Evolutionary conservation across 352 stramenopile species (phyloP).

Genomic region (Phytophthora macrochlamydospora): DNA sequence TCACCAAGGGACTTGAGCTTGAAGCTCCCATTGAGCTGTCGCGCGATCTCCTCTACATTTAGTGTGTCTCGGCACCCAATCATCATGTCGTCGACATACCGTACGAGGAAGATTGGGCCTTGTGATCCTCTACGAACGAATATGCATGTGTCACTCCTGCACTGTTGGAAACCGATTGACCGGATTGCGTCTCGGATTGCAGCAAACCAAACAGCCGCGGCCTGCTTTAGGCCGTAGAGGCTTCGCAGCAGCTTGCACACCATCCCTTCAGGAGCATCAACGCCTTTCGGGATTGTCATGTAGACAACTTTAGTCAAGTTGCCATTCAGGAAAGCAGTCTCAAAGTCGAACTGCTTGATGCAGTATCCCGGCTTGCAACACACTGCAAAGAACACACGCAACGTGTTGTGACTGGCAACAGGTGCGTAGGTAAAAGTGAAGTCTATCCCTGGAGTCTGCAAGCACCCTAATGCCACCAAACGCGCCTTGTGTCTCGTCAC

Average conservation of each 20-base stretch:
- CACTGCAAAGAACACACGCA: conserved; percentile 28
- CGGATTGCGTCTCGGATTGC: conserved; percentile 22
- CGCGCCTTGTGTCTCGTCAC: conserved; percentile 23
- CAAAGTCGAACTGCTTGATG: conserved; percentile 26
- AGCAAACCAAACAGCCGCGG: conserved; percentile 28
- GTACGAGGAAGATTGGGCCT: conserved; percentile 1
- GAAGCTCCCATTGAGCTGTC: not conserved
- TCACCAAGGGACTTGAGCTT: not conserved
- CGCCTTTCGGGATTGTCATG: conserved; percentile 21
- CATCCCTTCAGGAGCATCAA: conserved; percentile 14
- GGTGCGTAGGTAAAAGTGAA: conserved; percentile 31
- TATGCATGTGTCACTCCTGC: not conserved
- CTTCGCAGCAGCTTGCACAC: conserved; percentile 29
- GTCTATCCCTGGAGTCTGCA: conserved; percentile 22
- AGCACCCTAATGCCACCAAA: conserved; percentile 19
- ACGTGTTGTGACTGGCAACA: conserved; percentile 24
- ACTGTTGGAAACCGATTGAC: not conserved
- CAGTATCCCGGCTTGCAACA: conserved; percentile 8
- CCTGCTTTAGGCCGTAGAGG: conserved; percentile 47
- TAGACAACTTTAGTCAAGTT: conserved; percentile 29
- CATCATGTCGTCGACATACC: not conserved
- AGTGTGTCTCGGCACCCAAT: not conserved
- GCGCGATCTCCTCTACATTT: not conserved
- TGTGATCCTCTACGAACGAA: not conserved
- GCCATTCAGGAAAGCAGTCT: conserved; percentile 40